Conservation (phyloP, 306 rosid genomes). For the Benincasa hispida region DNA sequence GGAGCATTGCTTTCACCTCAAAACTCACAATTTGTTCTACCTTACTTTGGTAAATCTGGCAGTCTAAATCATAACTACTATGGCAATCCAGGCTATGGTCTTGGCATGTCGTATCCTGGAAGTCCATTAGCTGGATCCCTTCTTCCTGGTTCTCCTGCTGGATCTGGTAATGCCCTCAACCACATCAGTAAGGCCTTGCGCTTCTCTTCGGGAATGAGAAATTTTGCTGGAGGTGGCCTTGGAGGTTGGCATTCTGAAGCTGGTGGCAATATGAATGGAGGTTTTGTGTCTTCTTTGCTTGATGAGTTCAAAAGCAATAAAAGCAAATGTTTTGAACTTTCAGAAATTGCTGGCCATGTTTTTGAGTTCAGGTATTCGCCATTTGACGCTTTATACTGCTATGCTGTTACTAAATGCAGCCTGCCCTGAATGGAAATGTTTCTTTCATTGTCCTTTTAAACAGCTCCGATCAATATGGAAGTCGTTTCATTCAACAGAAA, state of each 20-base stretch:
- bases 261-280: slow-evolving; percentile 61
- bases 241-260: slow-evolving; percentile 73
- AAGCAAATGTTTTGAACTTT: slow-evolving; percentile 75
- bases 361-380: slow-evolving; percentile 64
- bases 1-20: slow-evolving; percentile 61
- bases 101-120: slow-evolving; percentile 72
- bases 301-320: slow-evolving; percentile 87
- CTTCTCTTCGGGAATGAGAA: slow-evolving; percentile 78
- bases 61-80: slow-evolving; percentile 53
- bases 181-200: slow-evolving; percentile 60
- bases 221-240: slow-evolving; percentile 51
- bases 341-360: slow-evolving; percentile 61
- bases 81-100: slow-evolving; percentile 61
- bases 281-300: slow-evolving; percentile 59
- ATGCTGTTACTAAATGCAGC: neutral
- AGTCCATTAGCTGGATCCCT: slow-evolving; percentile 59
- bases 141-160: slow-evolving; percentile 61
- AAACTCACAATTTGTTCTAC: slow-evolving; percentile 55
- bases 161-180: slow-evolving; percentile 75
- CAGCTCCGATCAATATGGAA: slow-evolving; percentile 94
- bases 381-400: neutral
- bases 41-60: slow-evolving; percentile 54
- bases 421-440: neutral
- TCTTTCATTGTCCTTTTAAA: slow-evolving; percentile 7
- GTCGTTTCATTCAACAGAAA: slow-evolving; percentile 90